phyloP scores from a whole-genome alignment of 208 protist genomes.

The Cochliopodium minus region DNA sequence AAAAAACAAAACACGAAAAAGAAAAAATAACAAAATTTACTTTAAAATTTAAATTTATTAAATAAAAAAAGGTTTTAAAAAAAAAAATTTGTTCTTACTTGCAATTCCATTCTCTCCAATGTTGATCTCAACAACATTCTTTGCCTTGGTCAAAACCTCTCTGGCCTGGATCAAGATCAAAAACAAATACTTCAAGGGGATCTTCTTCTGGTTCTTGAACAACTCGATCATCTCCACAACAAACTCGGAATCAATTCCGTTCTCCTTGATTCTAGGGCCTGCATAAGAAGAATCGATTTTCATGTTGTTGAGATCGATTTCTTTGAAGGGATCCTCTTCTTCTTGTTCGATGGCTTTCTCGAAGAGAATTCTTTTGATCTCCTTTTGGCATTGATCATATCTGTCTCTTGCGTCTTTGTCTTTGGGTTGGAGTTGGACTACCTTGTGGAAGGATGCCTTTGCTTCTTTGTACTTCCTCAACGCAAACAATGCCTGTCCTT shows the following conservation, averaged over 20 bases:
- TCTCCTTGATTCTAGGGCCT: background rate
- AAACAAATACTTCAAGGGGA: slow-evolving; percentile 35
- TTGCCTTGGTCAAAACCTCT: slow-evolving; percentile 19
- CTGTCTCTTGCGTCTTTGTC: slow-evolving; percentile 67
- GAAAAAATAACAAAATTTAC: too few species aligned
- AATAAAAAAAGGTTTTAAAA: too few species aligned
- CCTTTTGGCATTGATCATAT: slow-evolving; percentile 70
- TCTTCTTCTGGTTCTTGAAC: slow-evolving; percentile 31
- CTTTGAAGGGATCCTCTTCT: slow-evolving; percentile 38
- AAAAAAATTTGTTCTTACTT: too few species aligned
- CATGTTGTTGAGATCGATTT: slow-evolving; percentile 22
- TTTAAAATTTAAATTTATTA: too few species aligned
- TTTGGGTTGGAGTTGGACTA: slow-evolving; percentile 57
- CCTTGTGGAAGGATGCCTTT: slow-evolving; percentile 62
- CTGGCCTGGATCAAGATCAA: slow-evolving; percentile 26
- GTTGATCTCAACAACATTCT: slow-evolving; percentile 42
- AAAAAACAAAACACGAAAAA: too few species aligned
- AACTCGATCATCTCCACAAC: slow-evolving; percentile 30
- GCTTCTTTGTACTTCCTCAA: slow-evolving; percentile 83
- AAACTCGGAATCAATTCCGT: slow-evolving; percentile 38
- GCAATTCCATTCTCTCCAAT: slow-evolving; percentile 35
- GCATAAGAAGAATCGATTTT: slow-evolving; percentile 19
- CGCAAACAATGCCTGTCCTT: slow-evolving; percentile 70
- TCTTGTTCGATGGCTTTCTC: slow-evolving; percentile 72
- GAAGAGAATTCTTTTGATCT: slow-evolving; percentile 72